Evolutionary conservation across 2,329 filamentous ascomycete species (phyloP).

Genomic region (Xylaria sp.): DNA sequence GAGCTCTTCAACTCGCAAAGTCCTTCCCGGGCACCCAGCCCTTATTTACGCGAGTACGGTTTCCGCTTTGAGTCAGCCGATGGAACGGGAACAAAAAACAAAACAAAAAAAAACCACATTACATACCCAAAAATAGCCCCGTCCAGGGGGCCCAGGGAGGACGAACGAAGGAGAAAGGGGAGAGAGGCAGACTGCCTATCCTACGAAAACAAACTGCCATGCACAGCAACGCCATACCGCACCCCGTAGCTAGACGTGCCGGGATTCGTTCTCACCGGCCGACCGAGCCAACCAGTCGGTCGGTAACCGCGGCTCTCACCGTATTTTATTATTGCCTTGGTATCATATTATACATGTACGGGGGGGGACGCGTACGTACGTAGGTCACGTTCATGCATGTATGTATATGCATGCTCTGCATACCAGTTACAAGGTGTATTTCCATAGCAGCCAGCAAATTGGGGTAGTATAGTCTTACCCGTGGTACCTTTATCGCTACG

Average conservation of each 20-base stretch:
- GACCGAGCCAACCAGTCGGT: slow-evolving; percentile 19
- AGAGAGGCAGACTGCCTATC: neutral
- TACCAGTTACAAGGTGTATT: slow-evolving; percentile 8
- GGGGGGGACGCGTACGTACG: neutral
- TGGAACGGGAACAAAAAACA: neutral
- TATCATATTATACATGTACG: slow-evolving; percentile 7
- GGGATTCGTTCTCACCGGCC: slow-evolving; percentile 23
- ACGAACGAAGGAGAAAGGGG: neutral
- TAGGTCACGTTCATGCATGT: slow-evolving; percentile 10
- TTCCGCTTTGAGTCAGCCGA: slow-evolving; percentile 14
- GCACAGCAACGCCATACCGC: slow-evolving; percentile 3
- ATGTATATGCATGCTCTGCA: slow-evolving; percentile 19
- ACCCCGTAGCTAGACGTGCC: neutral
- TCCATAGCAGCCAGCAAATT: slow-evolving; percentile 10
- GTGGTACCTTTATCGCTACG: slow-evolving; percentile 3
- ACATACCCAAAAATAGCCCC: no score
- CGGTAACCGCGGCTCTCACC: slow-evolving; percentile 25
- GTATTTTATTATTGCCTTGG: neutral
- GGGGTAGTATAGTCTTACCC: slow-evolving; percentile 21
- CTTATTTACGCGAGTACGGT: slow-evolving; percentile 1
- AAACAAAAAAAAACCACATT: neutral
- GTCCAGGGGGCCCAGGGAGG: no score
- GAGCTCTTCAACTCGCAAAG: slow-evolving; percentile 17
- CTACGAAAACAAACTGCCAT: slow-evolving; percentile 1
- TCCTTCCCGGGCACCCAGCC: slow-evolving; percentile 14